Evolutionary conservation across 2,329 filamentous ascomycete genomes (phyloP), one percentile per base, ranked within the genome.

Genomic region (Plectosphaerella cucumerina): DNA sequence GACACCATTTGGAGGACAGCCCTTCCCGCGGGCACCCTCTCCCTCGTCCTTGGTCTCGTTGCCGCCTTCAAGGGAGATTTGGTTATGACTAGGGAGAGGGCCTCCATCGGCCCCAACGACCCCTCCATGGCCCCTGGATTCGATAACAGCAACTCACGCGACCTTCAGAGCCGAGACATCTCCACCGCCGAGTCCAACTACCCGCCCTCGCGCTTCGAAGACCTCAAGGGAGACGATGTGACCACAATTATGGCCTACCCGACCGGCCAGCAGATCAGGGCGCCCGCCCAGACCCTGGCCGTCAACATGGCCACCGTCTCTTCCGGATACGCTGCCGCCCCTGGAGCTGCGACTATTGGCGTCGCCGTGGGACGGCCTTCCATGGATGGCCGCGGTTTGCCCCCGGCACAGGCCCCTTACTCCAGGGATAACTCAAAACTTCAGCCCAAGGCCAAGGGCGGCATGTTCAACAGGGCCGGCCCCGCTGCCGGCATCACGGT

Each of bases 1-100:
- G 64, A 69, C 15, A 60, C 81, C 15, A 65, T 73, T 20, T 61
- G 72, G 41, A 70, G 74, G 54, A 81, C 76, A 3, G 70, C 76
- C 6, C 60, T 82, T 21, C 79, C 81, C 31, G 74, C 77, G 4
- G 62, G 68, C 26, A 80, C 80, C 3, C 67, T 82, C 17, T 62
- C 73, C 23, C 60, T 80, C 14, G 56, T 81, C 35, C 70, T 81
- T 54, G 65, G 47, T 5, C 57, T 63, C 47, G 63, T 78, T 47
- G 69, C 70, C 18, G 60, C 67, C n/a, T 68, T 72, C 53, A 68
- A 63, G 37, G 67, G 60, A 17, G 61, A 60, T 6, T 60, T 76
- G 22, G 61, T 59, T 45, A 47, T 60, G 56, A 53, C 64, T 21
- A 61, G 65, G 35, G 56, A 59, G 4, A 59, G 61, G 9, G 58